Base-by-base conservation (phyloP, 2,329 filamentous ascomycete species). In the Trichoderma sp. region DNA sequence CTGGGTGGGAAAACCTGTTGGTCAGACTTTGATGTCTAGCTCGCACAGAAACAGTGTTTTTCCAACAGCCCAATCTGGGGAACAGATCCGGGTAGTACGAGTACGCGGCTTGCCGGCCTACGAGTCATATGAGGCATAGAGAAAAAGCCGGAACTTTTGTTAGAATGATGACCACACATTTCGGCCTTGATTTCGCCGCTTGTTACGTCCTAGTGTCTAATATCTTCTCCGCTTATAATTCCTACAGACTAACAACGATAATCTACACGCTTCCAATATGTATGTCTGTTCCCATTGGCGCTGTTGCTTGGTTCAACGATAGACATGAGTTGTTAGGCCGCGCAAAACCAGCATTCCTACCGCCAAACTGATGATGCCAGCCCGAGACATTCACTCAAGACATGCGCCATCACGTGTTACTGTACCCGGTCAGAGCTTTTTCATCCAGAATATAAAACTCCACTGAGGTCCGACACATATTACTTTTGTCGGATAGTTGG, bases 401-500 rank as follows among this genome's bases (percentile, higher is more conserved):
- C 9, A 24, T 21, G 21, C 50, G 50, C 50, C 11, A 14, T 56
- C 21, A 56, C 50, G 50, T 56, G 50, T 6, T 56, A 56, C 50
- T 56, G 50, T 56, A 7, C 79, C 78, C 35, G 86, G 89, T 31
- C 91, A 65, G 11, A 31, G 18, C 18, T 27, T n/a, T 31, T 60
- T 1, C 2, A 9, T 29, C 16, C 8, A 60, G 16, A n/a, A 31
- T 60, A 31, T 60, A 29, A 31, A 60, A 60, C 14, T 60, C 56
- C 3, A n/a, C 53, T 31, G 24, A 60, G 12, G 11, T 6, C 56
- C 14, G 56, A 16, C 24, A 11, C 56, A 29, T 24, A 18, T 16
- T 7, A 60, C 14, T 31, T 31, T 53, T 6, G n/a, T 9, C 4
- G 6, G 7, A 21, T 29, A 14, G 21, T 24, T 56, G n/a, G 50